Evolutionary conservation across 2,329 filamentous ascomycete species (phyloP), one percentile per base, ranked within the genome.

Genomic region (Penicillium sp.): DNA sequence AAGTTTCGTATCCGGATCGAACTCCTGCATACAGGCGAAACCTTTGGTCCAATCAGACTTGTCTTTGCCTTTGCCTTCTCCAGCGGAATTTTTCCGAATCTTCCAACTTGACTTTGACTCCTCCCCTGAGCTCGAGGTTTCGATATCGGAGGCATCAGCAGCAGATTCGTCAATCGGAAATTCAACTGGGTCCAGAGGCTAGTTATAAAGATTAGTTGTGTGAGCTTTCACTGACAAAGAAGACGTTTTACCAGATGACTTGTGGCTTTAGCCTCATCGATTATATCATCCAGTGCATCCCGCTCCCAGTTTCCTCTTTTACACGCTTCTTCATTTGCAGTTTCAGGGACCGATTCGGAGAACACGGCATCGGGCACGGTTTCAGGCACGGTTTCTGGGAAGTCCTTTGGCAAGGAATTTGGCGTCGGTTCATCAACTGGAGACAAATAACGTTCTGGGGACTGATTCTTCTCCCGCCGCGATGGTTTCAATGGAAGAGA

Each of bases 201-300:
- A n/a, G 6, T 16, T 10, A 39, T 15, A 21, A 43, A 19, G 7
- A 46, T 50, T 25, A 52, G 52, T 29, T 27, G 8, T n/a, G 43
- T n/a, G 29, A 19, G 19, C 21, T 33, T 27, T 10, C 16, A 23
- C 13, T 25, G 13, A 39, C 25, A 15, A 27, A 34, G 9, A 36
- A 34, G 4, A 15, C 4, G 6, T 9, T 25, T 65, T 68, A 79
- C 78, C 57, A 91, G 75, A 57, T 87, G 76, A 57, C 83, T 82
- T 33, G 84, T 81, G 54, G 83, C 78, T 64, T 82, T 84, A 46
- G 87, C 79, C 65, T 88, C 79, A 33, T 82, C 74, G 57, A 94
- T 91, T 53, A 84, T 82, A 36, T 83, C 76, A 33, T 87, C 82
- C 9, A 93, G 76, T 29, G 83, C 84, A 64, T 90, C 87, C 9